Base-by-base conservation (phyloP, 2,329 filamentous ascomycete genomes). In the Colletotrichum lini region DNA sequence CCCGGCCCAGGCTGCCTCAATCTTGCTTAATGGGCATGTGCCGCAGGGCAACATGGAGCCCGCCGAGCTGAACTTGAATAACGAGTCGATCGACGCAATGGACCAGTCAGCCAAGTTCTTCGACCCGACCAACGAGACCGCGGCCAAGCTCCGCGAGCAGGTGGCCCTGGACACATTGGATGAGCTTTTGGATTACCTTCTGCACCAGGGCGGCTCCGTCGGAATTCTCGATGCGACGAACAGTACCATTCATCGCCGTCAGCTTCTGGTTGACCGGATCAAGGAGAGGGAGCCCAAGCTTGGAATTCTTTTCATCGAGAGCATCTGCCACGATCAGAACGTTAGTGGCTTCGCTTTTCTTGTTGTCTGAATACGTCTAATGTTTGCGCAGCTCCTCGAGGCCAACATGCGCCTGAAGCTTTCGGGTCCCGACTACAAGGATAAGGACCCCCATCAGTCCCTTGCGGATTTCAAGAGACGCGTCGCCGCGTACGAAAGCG, bases 181-280 rank as follows among this genome's bases (percentile, higher is more conserved):
- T 77, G 96, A 99, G 79, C 86, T 98, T 10, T 83, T 99, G 57
- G 93, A 98, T 76, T 99, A 97, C 80, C 91, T 99, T 13, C 85
- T 98, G 44, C 86, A 91, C 30, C 87, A 91, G 65, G 94, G 93
- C 38, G 96, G 96, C 57, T 94, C 95, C 40, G 94, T 98, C 12
- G 96, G 96, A 47, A 98, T 99, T 73, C 89, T 99, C 15, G 96
- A 99, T 82, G 96, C 96, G 9, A 99, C 96, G 9, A 99, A 99
- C 84, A 98, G 95, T 84, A 99, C 96, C 0, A 88, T 97, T 60
- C 89, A 94, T 73, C 92, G 96, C 47, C 90, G 96, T 60, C 92
- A 96, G 81, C 88, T 93, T 35, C 89, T 99, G 66, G 94, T 97
- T 77, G 89, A 96, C 72, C 93, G 91, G 75, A 94, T 98, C 77